phyloP scores from a whole-genome alignment of 768 basidiomycete genomes.

The Rhizopogon vinicolor region DNA sequence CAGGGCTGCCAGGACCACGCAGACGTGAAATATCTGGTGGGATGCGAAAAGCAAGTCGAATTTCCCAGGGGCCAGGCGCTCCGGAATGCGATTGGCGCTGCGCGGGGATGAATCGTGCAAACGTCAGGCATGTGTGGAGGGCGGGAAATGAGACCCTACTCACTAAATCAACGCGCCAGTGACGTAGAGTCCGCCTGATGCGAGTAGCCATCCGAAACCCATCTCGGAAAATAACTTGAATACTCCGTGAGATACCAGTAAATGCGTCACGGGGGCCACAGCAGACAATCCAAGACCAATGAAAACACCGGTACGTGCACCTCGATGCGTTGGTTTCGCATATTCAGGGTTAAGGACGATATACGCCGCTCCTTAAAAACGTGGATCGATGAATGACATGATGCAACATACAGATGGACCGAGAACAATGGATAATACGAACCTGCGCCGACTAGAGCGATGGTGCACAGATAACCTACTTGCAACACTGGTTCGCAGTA shows the following conservation, averaged over 20 bases:
- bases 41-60: conserved; percentile 80
- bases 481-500: conserved; percentile 57
- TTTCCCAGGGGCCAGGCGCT: conserved; percentile 65
- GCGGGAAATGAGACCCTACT: conserved; percentile 33
- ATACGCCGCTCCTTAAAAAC: conserved; percentile 53
- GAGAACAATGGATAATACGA: conserved; percentile 20
- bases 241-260: conserved; percentile 54
- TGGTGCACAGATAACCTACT: conserved; percentile 48
- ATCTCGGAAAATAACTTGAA: conserved; percentile 50
- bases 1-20: conserved; percentile 69
- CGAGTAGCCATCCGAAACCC: conserved; percentile 67
- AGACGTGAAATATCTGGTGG: conserved; percentile 88
- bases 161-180: conserved; percentile 79
- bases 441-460: conserved; percentile 56
- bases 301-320: conserved; percentile 75
- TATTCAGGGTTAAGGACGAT: conserved; percentile 79
- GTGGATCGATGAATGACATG: conserved; percentile 4
- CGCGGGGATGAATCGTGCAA: conserved; percentile 29
- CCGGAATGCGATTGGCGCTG: conserved; percentile 83
- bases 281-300: conserved; percentile 71
- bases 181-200: conserved; percentile 74
- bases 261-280: conserved; percentile 65
- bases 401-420: conserved; percentile 10
- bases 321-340: conserved; percentile 67
- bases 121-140: conserved; percentile 20